These are phyloP conservation scores for Mycena epipterygia DNA, from an alignment of 768 basidiomycete genomes.

Conservation along the genomic window DNA sequence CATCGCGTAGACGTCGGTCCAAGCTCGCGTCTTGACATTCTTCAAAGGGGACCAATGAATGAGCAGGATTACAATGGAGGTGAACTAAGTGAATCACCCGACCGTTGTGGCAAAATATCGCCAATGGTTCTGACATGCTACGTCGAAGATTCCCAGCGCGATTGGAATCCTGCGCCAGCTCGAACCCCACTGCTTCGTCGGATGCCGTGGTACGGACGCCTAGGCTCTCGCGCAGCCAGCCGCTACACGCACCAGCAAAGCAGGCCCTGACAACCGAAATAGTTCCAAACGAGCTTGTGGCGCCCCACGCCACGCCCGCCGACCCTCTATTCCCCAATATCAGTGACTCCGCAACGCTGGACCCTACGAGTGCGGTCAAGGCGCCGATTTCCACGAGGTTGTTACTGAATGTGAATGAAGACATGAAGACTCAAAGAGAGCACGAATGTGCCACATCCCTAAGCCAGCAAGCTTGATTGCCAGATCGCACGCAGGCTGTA, in stretches of 20 bases:
- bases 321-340: background rate
- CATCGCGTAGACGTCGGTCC: background rate
- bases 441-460: too few relatives aligned
- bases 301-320: background rate
- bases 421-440: too few relatives aligned
- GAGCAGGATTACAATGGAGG: too few relatives aligned
- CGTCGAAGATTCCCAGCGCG: background rate
- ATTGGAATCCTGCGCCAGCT: background rate
- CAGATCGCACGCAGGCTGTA: too few relatives aligned
- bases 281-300: background rate
- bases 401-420: background rate
- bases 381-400: background rate
- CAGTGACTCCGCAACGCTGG: background rate
- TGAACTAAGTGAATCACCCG: too few relatives aligned
- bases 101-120: background rate
- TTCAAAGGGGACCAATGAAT: too few relatives aligned
- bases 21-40: background rate
- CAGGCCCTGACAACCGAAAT: background rate
- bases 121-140: background rate
- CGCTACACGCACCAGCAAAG: background rate
- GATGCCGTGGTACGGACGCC: background rate
- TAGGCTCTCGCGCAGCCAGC: background rate
- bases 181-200: background rate
- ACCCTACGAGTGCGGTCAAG: background rate
- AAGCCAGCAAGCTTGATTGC: too few relatives aligned